phyloP scores from a whole-genome alignment of 371 early-diverging fungal genomes.

The Basidiobolus meristosporus region DNA sequence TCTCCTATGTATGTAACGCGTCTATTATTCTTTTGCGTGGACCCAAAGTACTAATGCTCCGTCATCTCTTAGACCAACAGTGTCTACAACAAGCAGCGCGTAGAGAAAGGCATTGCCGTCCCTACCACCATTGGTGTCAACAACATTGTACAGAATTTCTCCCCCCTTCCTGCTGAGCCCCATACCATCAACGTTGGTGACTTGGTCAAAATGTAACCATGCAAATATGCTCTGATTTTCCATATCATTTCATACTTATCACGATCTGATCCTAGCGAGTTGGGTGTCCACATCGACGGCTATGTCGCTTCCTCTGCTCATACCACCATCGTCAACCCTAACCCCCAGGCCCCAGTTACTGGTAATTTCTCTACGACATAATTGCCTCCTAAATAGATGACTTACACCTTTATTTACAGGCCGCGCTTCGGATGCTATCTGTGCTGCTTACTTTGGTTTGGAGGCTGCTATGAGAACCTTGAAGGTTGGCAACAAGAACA shows the following conservation, averaged over 20 bases:
- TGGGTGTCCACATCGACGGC: slow-evolving; percentile 88
- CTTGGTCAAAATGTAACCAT: slow-evolving; percentile 64
- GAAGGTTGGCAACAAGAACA: slow-evolving; percentile 18
- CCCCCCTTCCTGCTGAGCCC: slow-evolving; percentile 39
- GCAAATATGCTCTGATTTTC: neutral
- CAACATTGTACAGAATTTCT: slow-evolving; percentile 51
- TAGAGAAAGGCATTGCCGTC: slow-evolving; percentile 71
- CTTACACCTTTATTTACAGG: too few relatives aligned
- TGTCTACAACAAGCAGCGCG: slow-evolving; percentile 38
- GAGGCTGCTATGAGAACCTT: slow-evolving; percentile 47
- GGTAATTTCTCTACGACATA: slow-evolving; percentile 32
- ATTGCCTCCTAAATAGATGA: too few relatives aligned
- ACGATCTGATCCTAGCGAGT: slow-evolving; percentile 26
- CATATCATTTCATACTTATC: neutral
- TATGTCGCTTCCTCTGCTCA: slow-evolving; percentile 73
- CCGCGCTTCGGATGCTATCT: slow-evolving; percentile 43
- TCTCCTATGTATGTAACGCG: slow-evolving; percentile 24
- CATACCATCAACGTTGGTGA: slow-evolving; percentile 34
- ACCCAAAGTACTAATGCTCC: too few relatives aligned
- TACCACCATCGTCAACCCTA: slow-evolving; percentile 54
- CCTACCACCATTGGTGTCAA: slow-evolving; percentile 76
- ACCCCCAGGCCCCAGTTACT: slow-evolving; percentile 32
- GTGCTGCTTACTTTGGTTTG: slow-evolving; percentile 63
- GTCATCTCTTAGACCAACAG: slow-evolving; percentile 31
- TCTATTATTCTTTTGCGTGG: too few relatives aligned